Percentiles rank a stretch among this genome's conserved stretches.
These are phyloP conservation scores for Cetradonia linearis DNA, from an alignment of 495 filamentous ascomycete species.

Conservation along the genomic window DNA sequence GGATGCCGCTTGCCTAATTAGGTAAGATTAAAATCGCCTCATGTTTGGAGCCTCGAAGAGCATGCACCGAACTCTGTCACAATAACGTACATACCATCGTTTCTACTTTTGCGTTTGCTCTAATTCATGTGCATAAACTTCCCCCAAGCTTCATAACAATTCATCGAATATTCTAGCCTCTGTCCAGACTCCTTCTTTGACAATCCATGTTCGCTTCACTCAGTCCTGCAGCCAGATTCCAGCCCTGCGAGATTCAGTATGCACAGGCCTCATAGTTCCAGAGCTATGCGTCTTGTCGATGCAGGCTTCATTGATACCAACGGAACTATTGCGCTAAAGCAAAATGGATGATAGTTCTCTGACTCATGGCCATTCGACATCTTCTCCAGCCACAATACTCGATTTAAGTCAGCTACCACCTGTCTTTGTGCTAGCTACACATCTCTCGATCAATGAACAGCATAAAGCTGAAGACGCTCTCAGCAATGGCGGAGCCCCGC, in stretches of 20 bases:
- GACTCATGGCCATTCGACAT: background rate
- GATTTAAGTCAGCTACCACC: conserved; percentile 46
- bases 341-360: conserved; percentile 8
- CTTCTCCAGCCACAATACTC: conserved; percentile 5
- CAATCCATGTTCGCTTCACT: background rate
- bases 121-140: background rate
- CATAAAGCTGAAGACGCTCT: conserved; percentile 56
- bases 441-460: conserved; percentile 51
- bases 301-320: too few relatives aligned
- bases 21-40: background rate
- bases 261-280: background rate
- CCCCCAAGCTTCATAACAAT: background rate
- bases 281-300: background rate
- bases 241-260: background rate
- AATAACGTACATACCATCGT: background rate
- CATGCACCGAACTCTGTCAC: background rate
- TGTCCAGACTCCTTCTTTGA: background rate
- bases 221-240: background rate
- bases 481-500: conserved; percentile 36
- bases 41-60: too few relatives aligned
- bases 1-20: background rate
- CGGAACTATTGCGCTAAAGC: background rate
- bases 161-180: background rate
- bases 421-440: conserved; percentile 64
- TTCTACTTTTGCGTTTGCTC: background rate